Percentiles rank a stretch among this genome's conserved stretches.
Conservation (phyloP, 1,284 basidiomycete genomes). For the Melampsora americana region DNA sequence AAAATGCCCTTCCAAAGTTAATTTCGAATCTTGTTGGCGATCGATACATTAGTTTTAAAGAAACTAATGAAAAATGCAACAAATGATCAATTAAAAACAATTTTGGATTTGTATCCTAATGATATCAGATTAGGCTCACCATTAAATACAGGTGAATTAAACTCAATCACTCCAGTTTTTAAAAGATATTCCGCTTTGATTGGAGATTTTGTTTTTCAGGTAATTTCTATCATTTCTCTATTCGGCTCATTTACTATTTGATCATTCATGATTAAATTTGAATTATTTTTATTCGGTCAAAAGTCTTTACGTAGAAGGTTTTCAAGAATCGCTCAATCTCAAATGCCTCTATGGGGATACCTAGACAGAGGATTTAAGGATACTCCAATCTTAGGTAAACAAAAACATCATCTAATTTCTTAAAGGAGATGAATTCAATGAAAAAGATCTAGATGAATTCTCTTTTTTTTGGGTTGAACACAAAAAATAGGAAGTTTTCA, state of each 20-base stretch:
- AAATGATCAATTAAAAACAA: not conserved
- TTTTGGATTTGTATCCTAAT: not conserved
- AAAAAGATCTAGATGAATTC: too few relatives aligned
- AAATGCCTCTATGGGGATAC: not conserved
- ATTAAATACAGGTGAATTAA: not conserved
- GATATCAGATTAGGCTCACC: not conserved
- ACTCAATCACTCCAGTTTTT: slow-evolving; percentile 3
- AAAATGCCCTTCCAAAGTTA: too few relatives aligned
- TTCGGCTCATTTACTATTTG: not conserved
- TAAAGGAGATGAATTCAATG: too few relatives aligned
- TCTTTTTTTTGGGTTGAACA: not conserved
- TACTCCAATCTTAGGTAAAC: not conserved
- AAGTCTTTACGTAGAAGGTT: not conserved
- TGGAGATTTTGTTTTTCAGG: slow-evolving; percentile 5
- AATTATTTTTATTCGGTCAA: not conserved
- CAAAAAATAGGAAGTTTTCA: not conserved
- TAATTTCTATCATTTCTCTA: not conserved
- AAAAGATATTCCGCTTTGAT: not conserved
- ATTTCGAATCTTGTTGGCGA: not conserved
- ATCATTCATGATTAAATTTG: not conserved
- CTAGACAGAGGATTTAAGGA: not conserved
- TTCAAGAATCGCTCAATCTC: not conserved
- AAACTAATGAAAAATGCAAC: not conserved
- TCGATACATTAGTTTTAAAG: not conserved
- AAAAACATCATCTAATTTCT: not conserved